These are phyloP conservation scores for Trichophyton schoenleinii DNA, from an alignment of 2,329 filamentous ascomycete genomes.

Conservation along the genomic window DNA sequence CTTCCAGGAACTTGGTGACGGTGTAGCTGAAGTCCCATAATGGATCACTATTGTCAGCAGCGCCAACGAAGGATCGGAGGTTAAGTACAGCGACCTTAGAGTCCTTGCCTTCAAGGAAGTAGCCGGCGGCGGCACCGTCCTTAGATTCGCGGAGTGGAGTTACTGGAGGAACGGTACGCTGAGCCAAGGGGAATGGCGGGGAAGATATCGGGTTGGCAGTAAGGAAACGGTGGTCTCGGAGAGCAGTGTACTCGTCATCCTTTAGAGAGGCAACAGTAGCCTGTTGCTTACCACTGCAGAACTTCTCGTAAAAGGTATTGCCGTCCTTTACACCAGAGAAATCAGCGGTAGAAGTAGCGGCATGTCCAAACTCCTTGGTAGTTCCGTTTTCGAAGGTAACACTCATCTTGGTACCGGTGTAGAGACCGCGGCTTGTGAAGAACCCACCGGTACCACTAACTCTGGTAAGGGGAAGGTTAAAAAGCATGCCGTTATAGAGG, in stretches of 20 bases:
- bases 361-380: constrained; percentile 16
- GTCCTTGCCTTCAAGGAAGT: constrained; percentile 31
- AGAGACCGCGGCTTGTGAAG: constrained; percentile 13
- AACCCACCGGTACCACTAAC: constrained; percentile 6
- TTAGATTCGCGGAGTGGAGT: constrained; percentile 24
- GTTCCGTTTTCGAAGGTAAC: constrained; percentile 24
- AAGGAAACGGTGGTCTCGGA: constrained; percentile 2
- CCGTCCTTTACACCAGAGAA: constrained; percentile 30
- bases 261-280: too few relatives aligned
- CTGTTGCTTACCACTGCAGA: constrained; percentile 17
- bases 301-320: constrained; percentile 29
- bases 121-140: constrained; percentile 29
- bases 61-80: constrained; percentile 28
- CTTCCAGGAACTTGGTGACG: constrained; percentile 36
- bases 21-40: constrained; percentile 24
- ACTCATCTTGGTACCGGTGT: constrained; percentile 19
- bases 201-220: constrained; percentile 29
- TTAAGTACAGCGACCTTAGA: constrained; percentile 35
- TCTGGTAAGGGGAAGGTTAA: constrained; percentile 8
- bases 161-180: constrained; percentile 29
- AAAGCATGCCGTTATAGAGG: constrained; percentile 24
- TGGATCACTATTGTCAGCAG: constrained; percentile 12
- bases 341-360: constrained; percentile 16
- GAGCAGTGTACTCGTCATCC: too few relatives aligned
- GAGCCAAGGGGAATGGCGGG: constrained; percentile 16